Conservation (phyloP, 208 protist species). For the Crithidia mellificae region DNA sequence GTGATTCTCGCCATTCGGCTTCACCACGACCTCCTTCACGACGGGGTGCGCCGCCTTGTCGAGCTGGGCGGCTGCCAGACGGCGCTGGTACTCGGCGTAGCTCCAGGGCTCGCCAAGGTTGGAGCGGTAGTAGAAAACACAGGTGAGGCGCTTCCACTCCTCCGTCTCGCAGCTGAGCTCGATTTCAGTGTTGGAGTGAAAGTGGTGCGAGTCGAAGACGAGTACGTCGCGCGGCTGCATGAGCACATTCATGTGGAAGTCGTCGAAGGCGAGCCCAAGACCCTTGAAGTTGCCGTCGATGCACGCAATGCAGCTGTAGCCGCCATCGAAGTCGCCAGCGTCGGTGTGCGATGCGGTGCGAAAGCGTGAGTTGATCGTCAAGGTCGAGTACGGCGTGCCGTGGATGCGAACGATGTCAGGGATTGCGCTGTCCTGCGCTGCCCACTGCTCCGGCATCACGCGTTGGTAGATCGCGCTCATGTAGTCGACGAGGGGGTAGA, state of each 20-base stretch:
- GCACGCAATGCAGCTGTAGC: constrained; percentile 82
- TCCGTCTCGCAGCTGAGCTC: constrained; percentile 38
- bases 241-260: constrained; percentile 69
- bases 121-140: constrained; percentile 91
- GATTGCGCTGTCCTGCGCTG: constrained; percentile 74
- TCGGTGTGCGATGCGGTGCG: constrained; percentile 91
- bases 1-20: constrained; percentile 68
- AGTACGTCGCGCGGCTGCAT: constrained; percentile 86
- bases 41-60: constrained; percentile 10
- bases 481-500: constrained; percentile 90
- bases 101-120: constrained; percentile 68
- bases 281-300: constrained; percentile 88
- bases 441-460: constrained; percentile 71
- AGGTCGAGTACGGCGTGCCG: constrained; percentile 85
- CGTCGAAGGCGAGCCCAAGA: constrained; percentile 69
- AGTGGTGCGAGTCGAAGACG: constrained; percentile 92
- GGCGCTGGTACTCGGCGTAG: constrained; percentile 74
- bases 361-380: constrained; percentile 91
- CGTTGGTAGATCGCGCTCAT: constrained; percentile 80
- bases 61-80: constrained; percentile 42
- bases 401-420: constrained; percentile 89
- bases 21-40: constrained; percentile 42
- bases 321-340: constrained; percentile 89
- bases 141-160: constrained; percentile 79
- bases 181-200: constrained; percentile 90